Base-by-base conservation (phyloP, 78 protist species). In the Dictyostelium brefeldianum region DNA sequence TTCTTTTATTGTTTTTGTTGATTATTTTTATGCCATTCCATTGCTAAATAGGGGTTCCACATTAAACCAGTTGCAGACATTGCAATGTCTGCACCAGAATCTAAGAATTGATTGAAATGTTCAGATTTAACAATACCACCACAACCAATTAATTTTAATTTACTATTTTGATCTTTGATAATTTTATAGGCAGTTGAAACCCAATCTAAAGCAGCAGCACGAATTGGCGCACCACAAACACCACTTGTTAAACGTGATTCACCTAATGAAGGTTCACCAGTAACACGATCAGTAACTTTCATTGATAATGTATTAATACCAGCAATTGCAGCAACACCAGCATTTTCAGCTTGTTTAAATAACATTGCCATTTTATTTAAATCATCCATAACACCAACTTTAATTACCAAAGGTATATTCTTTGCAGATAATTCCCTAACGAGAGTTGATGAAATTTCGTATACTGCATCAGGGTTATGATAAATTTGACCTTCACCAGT, bases 401-500 rank as follows among this genome's bases (percentile, higher is more conserved):
- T 87, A 54, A 87, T 87, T 11, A 87, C 25, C 27, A 87, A 27
- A 47, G 93, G 93, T 12, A 87, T 65, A 8, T 78, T 78, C 8
- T 77, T 15, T 25, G 79, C 78, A 20, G 67, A 65, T 6, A 87
- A 25, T 10, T 25, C 18, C 25, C 41, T 41, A 11, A 77, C 84
- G 29, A 87, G 36, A 3, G 83, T 59, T 29, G 73, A 57, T 5
- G 93, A 87, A 54, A 87, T 87, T 36, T 77, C 70, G 20, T 77
- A 87, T 29, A 87, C 93, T 50, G 81, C 85, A 46, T 87, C 84
- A 59, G 93, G 93, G 17, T 87, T 87, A 71, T 77, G 50, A 48
- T 87, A 87, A 70, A 87, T 87, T 65, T 87, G 93, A 29, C 93
- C 93, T 43, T 87, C 93, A n/a, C 93, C 93, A 11, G 93, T 87